Conservation (phyloP, 2,329 filamentous ascomycete species). For the Drechslerella stenobrocha region DNA sequence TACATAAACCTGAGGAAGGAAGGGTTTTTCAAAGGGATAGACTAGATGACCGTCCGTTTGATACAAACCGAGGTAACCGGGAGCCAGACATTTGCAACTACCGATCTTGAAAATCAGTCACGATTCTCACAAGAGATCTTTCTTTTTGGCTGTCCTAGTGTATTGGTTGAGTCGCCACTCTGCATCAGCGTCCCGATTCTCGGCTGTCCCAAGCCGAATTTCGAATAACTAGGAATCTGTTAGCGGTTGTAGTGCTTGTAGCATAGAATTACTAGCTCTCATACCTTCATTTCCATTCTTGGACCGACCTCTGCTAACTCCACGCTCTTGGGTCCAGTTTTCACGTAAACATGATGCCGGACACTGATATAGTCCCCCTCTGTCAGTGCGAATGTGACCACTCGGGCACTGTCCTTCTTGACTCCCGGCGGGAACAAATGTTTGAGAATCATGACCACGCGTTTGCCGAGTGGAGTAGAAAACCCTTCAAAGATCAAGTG, state of each 20-base stretch:
- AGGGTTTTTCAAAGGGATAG: no score
- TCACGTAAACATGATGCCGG: conserved; percentile 89
- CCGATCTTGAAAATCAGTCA: background rate
- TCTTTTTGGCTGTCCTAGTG: conserved; percentile 63
- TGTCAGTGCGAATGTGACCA: conserved; percentile 78
- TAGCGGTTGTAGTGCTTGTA: no score
- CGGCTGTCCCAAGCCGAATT: conserved; percentile 84
- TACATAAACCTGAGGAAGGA: no score
- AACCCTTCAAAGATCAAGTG: conserved; percentile 97
- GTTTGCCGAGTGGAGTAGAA: conserved; percentile 73
- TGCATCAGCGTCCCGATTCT: conserved; percentile 91
- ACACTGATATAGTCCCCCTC: conserved; percentile 65
- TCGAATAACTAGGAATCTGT: conserved; percentile 69
- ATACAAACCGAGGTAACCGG: no score
- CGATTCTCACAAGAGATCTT: conserved; percentile 49
- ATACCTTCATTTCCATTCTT: conserved; percentile 79
- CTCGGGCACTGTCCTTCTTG: conserved; percentile 76
- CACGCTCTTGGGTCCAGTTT: conserved; percentile 85
- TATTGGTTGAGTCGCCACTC: conserved; percentile 98
- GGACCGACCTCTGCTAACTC: conserved; percentile 88
- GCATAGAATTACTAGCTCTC: background rate
- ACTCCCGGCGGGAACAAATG: conserved; percentile 86
- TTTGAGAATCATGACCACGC: conserved; percentile 87
- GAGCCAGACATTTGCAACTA: background rate
- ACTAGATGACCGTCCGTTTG: no score